These are phyloP conservation scores for Casaregolazyma lundiana DNA, from an alignment of 1,139 yeast species.

Conservation along the genomic window DNA sequence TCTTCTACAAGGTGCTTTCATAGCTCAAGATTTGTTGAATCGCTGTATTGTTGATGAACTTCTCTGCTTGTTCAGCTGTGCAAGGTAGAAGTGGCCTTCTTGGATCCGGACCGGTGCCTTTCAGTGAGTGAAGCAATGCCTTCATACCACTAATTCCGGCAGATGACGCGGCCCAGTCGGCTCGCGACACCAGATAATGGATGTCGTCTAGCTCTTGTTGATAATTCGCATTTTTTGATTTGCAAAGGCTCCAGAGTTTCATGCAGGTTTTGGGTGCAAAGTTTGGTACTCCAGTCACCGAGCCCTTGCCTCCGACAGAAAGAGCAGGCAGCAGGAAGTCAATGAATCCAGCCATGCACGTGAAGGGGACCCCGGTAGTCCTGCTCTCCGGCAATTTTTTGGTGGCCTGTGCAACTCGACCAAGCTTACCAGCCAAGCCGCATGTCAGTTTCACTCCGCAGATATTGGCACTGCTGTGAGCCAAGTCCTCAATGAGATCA, in stretches of 20 bases:
- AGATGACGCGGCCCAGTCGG: slow-evolving; percentile 7
- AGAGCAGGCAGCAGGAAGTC: slow-evolving; percentile 42
- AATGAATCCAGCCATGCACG: slow-evolving; percentile 42
- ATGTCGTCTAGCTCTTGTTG: neutral
- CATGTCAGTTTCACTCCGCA: slow-evolving; percentile 45
- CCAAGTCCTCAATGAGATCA: slow-evolving; percentile 58
- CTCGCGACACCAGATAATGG: slow-evolving; percentile 5
- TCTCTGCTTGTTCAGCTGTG: neutral
- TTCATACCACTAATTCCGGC: slow-evolving; percentile 6
- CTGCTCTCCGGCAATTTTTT: slow-evolving; percentile 18
- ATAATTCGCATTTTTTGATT: neutral
- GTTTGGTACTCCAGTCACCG: slow-evolving; percentile 44
- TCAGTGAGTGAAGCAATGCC: neutral
- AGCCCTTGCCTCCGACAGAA: slow-evolving; percentile 41
- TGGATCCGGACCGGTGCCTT: neutral
- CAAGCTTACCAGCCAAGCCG: slow-evolving; percentile 37
- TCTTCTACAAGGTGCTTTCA: neutral
- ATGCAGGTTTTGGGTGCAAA: slow-evolving; percentile 41
- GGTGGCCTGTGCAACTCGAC: slow-evolving; percentile 35
- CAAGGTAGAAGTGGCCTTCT: slow-evolving; percentile 3
- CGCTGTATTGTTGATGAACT: slow-evolving; percentile 1
- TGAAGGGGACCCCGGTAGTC: too few relatives aligned
- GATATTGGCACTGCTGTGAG: slow-evolving; percentile 43
- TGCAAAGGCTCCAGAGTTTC: slow-evolving; percentile 13
- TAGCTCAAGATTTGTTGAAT: slow-evolving; percentile 1